Percentiles rank a stretch among this genome's conserved stretches.
These are phyloP conservation scores for Penicillium paradoxum DNA, from an alignment of 495 filamentous ascomycete species.

Conservation along the genomic window DNA sequence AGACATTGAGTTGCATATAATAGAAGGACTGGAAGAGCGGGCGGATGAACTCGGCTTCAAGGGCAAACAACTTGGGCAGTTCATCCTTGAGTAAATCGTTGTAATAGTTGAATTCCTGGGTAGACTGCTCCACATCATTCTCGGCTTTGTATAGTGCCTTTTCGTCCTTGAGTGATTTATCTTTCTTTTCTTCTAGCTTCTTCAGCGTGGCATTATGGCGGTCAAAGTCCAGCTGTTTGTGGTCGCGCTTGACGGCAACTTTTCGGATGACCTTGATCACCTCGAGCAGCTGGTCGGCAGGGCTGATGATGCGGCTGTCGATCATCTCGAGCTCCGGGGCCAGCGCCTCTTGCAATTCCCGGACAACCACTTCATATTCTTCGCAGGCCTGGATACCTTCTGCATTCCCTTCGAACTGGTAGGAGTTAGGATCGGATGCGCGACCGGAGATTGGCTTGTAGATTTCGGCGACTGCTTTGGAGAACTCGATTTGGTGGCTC, in stretches of 20 bases:
- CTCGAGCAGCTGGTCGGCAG: conserved; percentile 90
- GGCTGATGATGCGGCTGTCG: conserved; percentile 81
- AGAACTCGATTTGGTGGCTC: conserved; percentile 96
- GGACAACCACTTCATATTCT: conserved; percentile 90
- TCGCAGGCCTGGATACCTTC: conserved; percentile 94
- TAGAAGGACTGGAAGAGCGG: conserved; percentile 99
- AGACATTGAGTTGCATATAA: conserved; percentile 99
- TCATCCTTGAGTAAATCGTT: conserved; percentile 96
- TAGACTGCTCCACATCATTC: conserved; percentile 83
- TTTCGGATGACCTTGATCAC: conserved; percentile 95
- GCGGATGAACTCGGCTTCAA: conserved; percentile 96
- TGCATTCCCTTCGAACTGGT: conserved; percentile 76
- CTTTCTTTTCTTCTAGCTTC: conserved; percentile 96
- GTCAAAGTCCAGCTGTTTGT: conserved; percentile 97
- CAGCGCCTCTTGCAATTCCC: conserved; percentile 82
- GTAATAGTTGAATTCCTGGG: conserved; percentile 94
- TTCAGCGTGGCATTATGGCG: conserved; percentile 75
- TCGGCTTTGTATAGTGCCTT: conserved; percentile 96
- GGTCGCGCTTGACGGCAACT: conserved; percentile 80
- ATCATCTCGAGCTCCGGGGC: conserved; percentile 97
- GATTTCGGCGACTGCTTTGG: conserved; percentile 87
- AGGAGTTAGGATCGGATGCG: conserved; percentile 85
- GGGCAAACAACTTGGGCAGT: conserved; percentile 81
- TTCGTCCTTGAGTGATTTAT: conserved; percentile 92
- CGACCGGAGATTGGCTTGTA: conserved; percentile 98